phyloP scores from a whole-genome alignment of 2,329 filamentous ascomycete genomes.

The Didymellaceae sp. region DNA sequence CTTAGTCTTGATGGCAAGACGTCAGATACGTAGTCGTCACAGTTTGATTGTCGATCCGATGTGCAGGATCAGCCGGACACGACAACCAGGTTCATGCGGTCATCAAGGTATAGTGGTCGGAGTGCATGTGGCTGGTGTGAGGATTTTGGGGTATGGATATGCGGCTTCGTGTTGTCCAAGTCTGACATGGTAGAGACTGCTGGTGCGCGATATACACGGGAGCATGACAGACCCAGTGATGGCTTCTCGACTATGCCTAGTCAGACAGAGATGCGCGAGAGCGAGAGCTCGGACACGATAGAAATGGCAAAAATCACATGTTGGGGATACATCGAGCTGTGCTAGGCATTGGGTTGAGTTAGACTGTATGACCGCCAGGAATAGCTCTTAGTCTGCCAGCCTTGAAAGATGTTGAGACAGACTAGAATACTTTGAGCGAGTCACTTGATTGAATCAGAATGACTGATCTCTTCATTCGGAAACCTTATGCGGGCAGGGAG shows the following conservation, averaged over 20 bases:
- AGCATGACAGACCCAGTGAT: conserved; percentile 14
- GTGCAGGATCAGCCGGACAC: conserved; percentile 8
- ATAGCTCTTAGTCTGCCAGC: not conserved
- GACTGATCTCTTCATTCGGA: conserved; percentile 3
- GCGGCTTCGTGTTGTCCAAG: not conserved
- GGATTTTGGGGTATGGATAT: not conserved
- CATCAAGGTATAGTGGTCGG: conserved; percentile 15
- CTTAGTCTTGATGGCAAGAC: conserved; percentile 3
- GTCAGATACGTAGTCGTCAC: not conserved
- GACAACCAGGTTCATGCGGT: conserved; percentile 24
- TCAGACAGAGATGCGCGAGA: not conserved
- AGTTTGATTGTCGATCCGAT: not conserved
- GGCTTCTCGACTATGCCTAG: not conserved
- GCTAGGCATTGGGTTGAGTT: not conserved
- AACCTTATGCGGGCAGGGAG: conserved; percentile 2
- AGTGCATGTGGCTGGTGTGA: not conserved
- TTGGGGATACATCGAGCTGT: not conserved
- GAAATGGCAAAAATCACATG: conserved; percentile 4
- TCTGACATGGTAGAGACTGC: conserved; percentile 16
- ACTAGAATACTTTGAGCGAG: not conserved
- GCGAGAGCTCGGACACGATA: not conserved
- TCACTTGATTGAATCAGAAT: conserved; percentile 7
- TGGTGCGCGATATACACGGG: conserved; percentile 23
- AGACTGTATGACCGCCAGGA: not conserved
- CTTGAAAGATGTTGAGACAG: conserved; percentile 1